Evolutionary conservation across 257 asterid species (phyloP), one percentile per base, ranked within the genome.

Genomic region (Voacanga thouarsii): DNA sequence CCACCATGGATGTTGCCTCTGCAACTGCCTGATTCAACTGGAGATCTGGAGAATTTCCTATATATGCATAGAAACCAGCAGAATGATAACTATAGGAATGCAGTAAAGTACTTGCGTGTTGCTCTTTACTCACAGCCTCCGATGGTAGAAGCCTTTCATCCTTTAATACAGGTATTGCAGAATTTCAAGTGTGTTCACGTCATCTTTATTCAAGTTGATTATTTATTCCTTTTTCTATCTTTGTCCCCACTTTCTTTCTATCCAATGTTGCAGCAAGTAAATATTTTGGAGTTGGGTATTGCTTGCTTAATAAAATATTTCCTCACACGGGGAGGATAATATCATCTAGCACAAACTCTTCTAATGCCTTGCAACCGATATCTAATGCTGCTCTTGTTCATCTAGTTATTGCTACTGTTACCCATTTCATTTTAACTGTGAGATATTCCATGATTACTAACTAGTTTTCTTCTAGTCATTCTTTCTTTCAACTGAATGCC

Each of bases 1-100:
- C 96, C 97, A 28, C 83, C 90, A 71, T 91, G 97, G 96, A 75
- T 93, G 49, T 82, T 95, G 88, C 98, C 99, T 85, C 72, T 91
- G 80, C 87, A 88, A 70, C 79, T 91, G 77, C 93, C 93, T 53
- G 55, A 47, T 79, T 85, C 89, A 80, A 79, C 83, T 86, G 93
- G 90, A 41, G 80, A 81, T 74, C 78, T 84, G 84, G 97, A 93
- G 84, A 88, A 89, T 77, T 78, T 83, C 67, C 24, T 87, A 71
- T 57, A 44, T 65, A 79, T 51, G 79, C 97, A 88, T 84, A 82
- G 85, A 66, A 79, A 83, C 45, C 86, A 88, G 85, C 86, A 78
- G 65, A 89, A 84, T 82, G 84, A 83, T 77, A 1, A 84, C 82
- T 91, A 92, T 83, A 79, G 76, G 73, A 83, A 39, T 80, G 97